These are phyloP conservation scores for Triangularia verruculosa DNA, from an alignment of 2,329 filamentous ascomycete species.

Conservation along the genomic window DNA sequence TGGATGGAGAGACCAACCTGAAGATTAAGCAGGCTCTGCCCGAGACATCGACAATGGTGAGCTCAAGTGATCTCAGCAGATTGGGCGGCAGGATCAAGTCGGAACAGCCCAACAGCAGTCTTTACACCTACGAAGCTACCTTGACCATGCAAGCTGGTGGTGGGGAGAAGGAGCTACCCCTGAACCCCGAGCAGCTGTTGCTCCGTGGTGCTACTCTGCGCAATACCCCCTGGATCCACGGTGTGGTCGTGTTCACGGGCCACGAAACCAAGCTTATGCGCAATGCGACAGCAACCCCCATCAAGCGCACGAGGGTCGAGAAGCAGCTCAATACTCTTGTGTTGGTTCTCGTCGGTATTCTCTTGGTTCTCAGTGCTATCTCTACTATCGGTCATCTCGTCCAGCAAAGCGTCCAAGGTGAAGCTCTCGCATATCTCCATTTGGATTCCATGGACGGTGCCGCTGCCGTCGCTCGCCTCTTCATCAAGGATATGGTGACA, in stretches of 20 bases:
- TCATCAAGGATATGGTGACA: slow-evolving; percentile 92
- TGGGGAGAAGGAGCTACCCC: slow-evolving; percentile 85
- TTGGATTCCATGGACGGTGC: slow-evolving; percentile 59
- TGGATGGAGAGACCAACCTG: slow-evolving; percentile 96
- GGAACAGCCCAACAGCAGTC: slow-evolving; percentile 95
- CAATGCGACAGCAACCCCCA: slow-evolving; percentile 93
- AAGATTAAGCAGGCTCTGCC: slow-evolving; percentile 98
- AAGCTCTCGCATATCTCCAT: slow-evolving; percentile 69
- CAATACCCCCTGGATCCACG: slow-evolving; percentile 97
- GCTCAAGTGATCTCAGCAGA: slow-evolving; percentile 78
- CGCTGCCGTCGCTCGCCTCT: slow-evolving; percentile 63
- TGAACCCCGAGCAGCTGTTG: slow-evolving; percentile 89
- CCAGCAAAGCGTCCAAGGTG: slow-evolving; percentile 61
- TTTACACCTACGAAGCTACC: slow-evolving; percentile 97
- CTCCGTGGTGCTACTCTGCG: slow-evolving; percentile 89
- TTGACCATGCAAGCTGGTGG: slow-evolving; percentile 87
- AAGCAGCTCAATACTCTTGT: slow-evolving; percentile 91
- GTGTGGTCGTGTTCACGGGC: slow-evolving; percentile 92
- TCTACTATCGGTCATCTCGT: slow-evolving; percentile 90
- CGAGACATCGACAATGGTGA: slow-evolving; percentile 85
- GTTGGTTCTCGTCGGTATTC: slow-evolving; percentile 79
- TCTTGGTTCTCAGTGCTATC: slow-evolving; percentile 80
- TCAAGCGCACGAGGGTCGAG: slow-evolving; percentile 96
- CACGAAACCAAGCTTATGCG: slow-evolving; percentile 99
- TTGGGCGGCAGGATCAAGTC: slow-evolving; percentile 84